Evolutionary conservation across 2,329 filamentous ascomycete genomes (phyloP).

Genomic region (Diplodia sapinea): DNA sequence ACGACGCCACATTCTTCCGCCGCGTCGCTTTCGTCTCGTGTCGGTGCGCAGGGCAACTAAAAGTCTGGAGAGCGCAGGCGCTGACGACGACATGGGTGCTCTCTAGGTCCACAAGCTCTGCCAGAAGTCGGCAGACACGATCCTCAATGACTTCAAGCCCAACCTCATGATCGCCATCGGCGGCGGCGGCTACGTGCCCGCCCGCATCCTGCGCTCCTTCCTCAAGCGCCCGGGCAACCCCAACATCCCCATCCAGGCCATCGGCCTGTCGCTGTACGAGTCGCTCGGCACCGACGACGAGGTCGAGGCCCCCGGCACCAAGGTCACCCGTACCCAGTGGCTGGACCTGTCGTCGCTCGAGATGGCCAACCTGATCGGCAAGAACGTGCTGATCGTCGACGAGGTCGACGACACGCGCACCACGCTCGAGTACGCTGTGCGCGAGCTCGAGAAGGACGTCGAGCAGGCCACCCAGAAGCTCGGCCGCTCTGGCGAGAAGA

Average conservation of each 20-base stretch:
- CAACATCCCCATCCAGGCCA: conserved; percentile 99
- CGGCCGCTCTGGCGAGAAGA: conserved; percentile 72
- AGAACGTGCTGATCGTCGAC: conserved; percentile 90
- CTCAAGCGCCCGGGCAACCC: conserved; percentile 83
- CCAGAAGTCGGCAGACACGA: conserved; percentile 79
- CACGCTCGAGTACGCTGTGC: conserved; percentile 90
- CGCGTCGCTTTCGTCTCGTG: not conserved
- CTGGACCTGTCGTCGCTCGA: conserved; percentile 85
- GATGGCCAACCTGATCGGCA: conserved; percentile 88
- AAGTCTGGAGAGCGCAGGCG: not conserved
- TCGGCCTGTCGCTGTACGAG: conserved; percentile 97
- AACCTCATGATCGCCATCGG: conserved; percentile 99
- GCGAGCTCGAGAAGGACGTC: conserved; percentile 94
- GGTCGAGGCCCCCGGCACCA: conserved; percentile 83
- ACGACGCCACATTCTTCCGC: not conserved
- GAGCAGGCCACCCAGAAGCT: conserved; percentile 76
- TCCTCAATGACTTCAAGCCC: conserved; percentile 85
- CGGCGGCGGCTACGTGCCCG: conserved; percentile 95
- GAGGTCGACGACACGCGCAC: conserved; percentile 96
- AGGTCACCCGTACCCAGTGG: conserved; percentile 98
- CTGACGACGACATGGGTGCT: not conserved
- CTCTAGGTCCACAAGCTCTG: conserved; percentile 96
- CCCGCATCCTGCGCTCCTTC: conserved; percentile 96
- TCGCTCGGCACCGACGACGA: conserved; percentile 67
- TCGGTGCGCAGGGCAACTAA: no score